Base-by-base conservation (phyloP, 177 flowering plant genomes). In the Vitis hybrid region DNA sequence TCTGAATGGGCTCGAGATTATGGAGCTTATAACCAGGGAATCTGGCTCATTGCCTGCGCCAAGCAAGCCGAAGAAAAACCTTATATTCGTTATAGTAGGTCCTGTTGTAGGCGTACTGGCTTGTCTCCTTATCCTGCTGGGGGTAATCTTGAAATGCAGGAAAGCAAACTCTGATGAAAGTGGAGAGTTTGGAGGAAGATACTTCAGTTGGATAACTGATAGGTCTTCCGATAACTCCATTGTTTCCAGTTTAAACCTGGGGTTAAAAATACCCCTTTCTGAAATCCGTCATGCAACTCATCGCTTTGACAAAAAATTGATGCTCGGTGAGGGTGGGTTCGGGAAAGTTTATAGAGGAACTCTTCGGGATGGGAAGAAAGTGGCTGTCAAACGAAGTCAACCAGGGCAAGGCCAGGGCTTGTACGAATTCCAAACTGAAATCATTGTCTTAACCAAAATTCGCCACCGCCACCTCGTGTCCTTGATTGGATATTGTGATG, bases 1-100 rank as follows among this genome's bases (percentile, higher is more conserved):
- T 56, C 50, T 86, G 58, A 82, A 86, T 71, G 90, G 90, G 27
- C 30, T 84, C 18, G 90, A 84, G 78, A 78, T 84, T 4, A 35
- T 35, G 84, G 74, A 82, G 73, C 49, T 84, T 4, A 62, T 71
- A 35, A 35, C 6, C 46, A 35, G 46, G 46, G 46, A 35, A 35
- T 35, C 46, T 4, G 62, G 64, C 60, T 58, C 66, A 2, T 63
- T 13, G 30, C 13, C 6, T 4, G 46, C 51, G n/a, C 6, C 46
- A 0, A 70, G 46, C 35, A 69, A 62, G n/a, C 6, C 30, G 0
- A 70, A 51, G 49, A 69, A 62, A 9, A 72, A 21, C 1, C 48
- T 2, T 6, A 6, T 35, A 32, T n/a, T 67, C 24, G 30, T 81
- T 7, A 60, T 78, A 3, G 69, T 78, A 24, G 80, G 79, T 62